phyloP scores from a whole-genome alignment of 75 land plant genomes.

The Pseudotsuga menziesii region DNA sequence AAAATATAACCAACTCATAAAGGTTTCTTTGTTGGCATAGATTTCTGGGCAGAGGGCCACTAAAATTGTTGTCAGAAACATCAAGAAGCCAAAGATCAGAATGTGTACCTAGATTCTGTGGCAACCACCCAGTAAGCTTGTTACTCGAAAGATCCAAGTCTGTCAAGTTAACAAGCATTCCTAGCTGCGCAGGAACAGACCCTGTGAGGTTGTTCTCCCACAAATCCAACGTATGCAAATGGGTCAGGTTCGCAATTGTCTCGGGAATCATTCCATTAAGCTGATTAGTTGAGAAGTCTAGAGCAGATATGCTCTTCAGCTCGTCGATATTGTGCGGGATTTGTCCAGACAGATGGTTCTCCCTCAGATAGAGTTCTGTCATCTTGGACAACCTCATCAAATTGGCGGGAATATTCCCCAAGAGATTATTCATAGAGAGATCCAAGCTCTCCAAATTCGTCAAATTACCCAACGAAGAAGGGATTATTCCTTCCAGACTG shows the following conservation, averaged over 20 bases:
- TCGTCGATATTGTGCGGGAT: constrained; percentile 16
- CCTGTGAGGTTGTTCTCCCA: constrained; percentile 17
- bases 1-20: not conserved
- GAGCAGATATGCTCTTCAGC: not conserved
- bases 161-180: constrained; percentile 11
- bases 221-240: constrained; percentile 10
- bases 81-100: constrained; percentile 19
- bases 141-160: constrained; percentile 16
- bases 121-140: constrained; percentile 21
- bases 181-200: constrained; percentile 12
- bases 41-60: constrained; percentile 16
- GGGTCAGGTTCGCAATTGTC: not conserved
- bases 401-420: constrained; percentile 12
- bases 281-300: constrained; percentile 5
- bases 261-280: constrained; percentile 14
- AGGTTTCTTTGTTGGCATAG: constrained; percentile 14
- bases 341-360: constrained; percentile 20
- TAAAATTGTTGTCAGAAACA: constrained; percentile 14
- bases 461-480: no score
- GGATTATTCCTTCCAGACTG: no score
- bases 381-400: not conserved
- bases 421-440: constrained; percentile 18
- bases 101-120: constrained; percentile 13
- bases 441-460: constrained; percentile 19
- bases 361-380: constrained; percentile 6